Conservation (phyloP, 441 rosid genomes). For the Dalechampia spathulata region DNA sequence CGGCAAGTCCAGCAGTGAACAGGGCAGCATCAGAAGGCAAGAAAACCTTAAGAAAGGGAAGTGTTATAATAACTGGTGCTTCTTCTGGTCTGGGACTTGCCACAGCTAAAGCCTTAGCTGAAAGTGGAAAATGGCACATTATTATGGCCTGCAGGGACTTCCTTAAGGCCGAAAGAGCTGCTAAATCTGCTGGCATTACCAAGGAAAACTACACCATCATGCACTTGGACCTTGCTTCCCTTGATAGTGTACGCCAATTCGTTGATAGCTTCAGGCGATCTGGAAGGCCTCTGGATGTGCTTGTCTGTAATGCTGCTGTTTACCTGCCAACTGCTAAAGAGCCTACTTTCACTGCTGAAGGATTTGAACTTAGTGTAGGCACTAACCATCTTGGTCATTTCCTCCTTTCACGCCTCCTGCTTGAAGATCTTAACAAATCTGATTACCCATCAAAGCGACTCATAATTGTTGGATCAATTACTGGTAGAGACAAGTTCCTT, state of each 20-base stretch:
- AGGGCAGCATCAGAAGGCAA: conserved; percentile 45
- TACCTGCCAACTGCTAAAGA: conserved; percentile 56
- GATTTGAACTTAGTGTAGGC: conserved; percentile 63
- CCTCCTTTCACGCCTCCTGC: conserved; percentile 47
- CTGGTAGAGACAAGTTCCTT: conserved; percentile 27
- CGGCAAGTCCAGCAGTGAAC: conserved; percentile 48
- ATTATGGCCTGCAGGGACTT: conserved; percentile 96
- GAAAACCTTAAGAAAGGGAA: conserved; percentile 83
- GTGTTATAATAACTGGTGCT: conserved; percentile 78
- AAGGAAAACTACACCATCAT: conserved; percentile 48
- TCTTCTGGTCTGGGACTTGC: conserved; percentile 94
- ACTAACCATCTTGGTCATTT: conserved; percentile 68
- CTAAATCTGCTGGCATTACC: conserved; percentile 52
- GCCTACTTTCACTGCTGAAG: conserved; percentile 58
- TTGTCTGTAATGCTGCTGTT: conserved; percentile 65
- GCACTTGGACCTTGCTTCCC: conserved; percentile 62
- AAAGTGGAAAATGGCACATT: conserved; percentile 91
- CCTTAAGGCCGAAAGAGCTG: conserved; percentile 63
- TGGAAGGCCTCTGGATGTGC: conserved; percentile 43
- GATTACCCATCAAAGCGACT: conserved; percentile 60
- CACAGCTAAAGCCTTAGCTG: conserved; percentile 81
- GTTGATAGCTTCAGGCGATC: conserved; percentile 42
- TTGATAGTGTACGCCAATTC: conserved; percentile 57
- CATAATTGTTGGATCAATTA: conserved; percentile 62
- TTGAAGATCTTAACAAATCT: conserved; percentile 47